Conservation (phyloP, 2,329 filamentous ascomycete genomes). For the Calonectria multiphialidica region DNA sequence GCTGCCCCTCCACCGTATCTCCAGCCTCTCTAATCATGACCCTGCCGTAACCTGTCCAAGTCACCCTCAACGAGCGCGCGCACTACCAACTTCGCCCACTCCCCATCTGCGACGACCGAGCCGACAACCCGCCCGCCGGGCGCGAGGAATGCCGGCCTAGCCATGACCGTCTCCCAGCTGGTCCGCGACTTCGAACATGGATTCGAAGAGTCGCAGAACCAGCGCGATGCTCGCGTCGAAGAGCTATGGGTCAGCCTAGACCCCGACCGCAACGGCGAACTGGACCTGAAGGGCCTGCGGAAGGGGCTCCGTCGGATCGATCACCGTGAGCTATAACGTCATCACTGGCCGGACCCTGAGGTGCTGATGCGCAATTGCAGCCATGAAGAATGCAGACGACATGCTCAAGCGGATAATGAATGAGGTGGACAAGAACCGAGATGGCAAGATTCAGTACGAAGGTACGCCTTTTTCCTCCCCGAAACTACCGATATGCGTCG, state of each 20-base stretch:
- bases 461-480: slow-evolving; percentile 65
- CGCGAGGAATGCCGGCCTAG: slow-evolving; percentile 50
- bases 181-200: slow-evolving; percentile 69
- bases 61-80: slow-evolving; percentile 21
- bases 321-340: slow-evolving; percentile 74
- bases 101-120: slow-evolving; percentile 23
- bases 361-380: slow-evolving; percentile 52
- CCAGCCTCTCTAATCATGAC: slow-evolving; percentile 33
- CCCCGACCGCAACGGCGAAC: slow-evolving; percentile 78
- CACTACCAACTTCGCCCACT: slow-evolving; percentile 11
- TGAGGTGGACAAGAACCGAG: slow-evolving; percentile 86
- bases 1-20: slow-evolving; percentile 12
- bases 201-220: slow-evolving; percentile 81
- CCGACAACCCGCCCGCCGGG: slow-evolving; percentile 29
- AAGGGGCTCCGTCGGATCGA: slow-evolving; percentile 89
- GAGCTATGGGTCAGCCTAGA: slow-evolving; percentile 88
- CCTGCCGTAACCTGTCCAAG: slow-evolving; percentile 32
- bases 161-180: slow-evolving; percentile 59
- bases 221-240: slow-evolving; percentile 85
- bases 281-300: slow-evolving; percentile 88
- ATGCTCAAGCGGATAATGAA: slow-evolving; percentile 85
- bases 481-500: slow-evolving; percentile 23
- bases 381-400: slow-evolving; percentile 89
- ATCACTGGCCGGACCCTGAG: slow-evolving; percentile 17
- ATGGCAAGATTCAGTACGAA: slow-evolving; percentile 92